Evolutionary conservation across 179 eudicot species (phyloP).

Genomic region (Carnegiea gigantea): DNA sequence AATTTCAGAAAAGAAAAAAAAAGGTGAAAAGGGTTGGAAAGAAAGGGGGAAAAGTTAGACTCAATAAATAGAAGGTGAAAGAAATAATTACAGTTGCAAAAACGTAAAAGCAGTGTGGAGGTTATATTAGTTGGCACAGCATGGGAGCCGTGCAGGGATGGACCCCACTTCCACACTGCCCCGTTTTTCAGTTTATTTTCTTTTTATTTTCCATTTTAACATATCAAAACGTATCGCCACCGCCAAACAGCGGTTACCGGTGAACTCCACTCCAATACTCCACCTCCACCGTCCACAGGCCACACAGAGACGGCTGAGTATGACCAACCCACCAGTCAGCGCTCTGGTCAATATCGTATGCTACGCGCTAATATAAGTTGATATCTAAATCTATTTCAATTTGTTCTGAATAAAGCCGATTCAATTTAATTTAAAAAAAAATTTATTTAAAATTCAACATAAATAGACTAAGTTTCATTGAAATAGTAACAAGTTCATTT

Average conservation of each 20-base stretch:
- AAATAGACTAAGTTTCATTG: no score
- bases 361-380: no score
- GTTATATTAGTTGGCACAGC: not conserved
- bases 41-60: no score
- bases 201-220: not conserved
- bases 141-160: not conserved
- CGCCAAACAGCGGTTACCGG: not conserved
- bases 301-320: not conserved
- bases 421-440: no score
- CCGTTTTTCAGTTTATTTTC: not conserved
- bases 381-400: no score
- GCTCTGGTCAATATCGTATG: no score
- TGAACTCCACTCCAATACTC: not conserved
- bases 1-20: no score
- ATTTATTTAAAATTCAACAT: no score
- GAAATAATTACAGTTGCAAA: not conserved
- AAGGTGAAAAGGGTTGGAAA: no score
- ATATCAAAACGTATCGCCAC: not conserved
- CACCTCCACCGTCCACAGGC: not conserved
- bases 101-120: not conserved
- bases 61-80: not conserved
- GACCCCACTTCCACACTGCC: not conserved
- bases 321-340: not conserved
- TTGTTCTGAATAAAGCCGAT: no score
- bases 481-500: no score